Percentiles rank a stretch among this genome's conserved stretches.
These are phyloP conservation scores for Cadophora sp. DNA, from an alignment of 2,329 filamentous ascomycete species.

Conservation along the genomic window DNA sequence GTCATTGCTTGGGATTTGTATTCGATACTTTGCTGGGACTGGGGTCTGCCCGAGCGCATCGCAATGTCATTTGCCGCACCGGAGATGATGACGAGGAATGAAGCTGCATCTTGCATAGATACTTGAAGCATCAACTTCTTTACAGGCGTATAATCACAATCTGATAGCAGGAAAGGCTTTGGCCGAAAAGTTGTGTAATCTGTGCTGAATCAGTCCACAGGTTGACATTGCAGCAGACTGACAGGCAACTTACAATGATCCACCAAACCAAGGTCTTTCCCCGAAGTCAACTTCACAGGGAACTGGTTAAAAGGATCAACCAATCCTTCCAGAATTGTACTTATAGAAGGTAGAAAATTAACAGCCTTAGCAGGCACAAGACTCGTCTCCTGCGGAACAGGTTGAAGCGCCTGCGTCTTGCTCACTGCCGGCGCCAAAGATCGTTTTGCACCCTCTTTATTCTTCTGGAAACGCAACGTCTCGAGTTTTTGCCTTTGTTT, in stretches of 20 bases:
- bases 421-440: background rate
- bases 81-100: conserved; percentile 19
- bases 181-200: conserved; percentile 19
- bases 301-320: conserved; percentile 16
- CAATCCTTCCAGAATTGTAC: background rate
- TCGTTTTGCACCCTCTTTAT: background rate
- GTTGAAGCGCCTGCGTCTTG: background rate
- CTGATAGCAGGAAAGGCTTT: conserved; percentile 16
- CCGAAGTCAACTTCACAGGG: conserved; percentile 15
- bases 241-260: conserved; percentile 10
- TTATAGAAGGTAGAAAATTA: background rate
- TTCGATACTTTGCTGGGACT: conserved; percentile 14
- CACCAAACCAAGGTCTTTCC: conserved; percentile 4
- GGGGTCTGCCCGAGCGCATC: background rate
- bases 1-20: conserved; percentile 19
- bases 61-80: conserved; percentile 23
- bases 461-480: conserved; percentile 7
- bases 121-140: conserved; percentile 19
- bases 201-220: background rate
- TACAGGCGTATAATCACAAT: conserved; percentile 20
- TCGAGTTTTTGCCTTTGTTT: conserved; percentile 21
- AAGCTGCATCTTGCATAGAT: conserved; percentile 19
- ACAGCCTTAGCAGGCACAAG: background rate
- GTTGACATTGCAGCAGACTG: background rate
- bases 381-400: background rate